Evolutionary conservation across 352 stramenopile genomes (phyloP).

Genomic region (Globisporangium recalcitrans): DNA sequence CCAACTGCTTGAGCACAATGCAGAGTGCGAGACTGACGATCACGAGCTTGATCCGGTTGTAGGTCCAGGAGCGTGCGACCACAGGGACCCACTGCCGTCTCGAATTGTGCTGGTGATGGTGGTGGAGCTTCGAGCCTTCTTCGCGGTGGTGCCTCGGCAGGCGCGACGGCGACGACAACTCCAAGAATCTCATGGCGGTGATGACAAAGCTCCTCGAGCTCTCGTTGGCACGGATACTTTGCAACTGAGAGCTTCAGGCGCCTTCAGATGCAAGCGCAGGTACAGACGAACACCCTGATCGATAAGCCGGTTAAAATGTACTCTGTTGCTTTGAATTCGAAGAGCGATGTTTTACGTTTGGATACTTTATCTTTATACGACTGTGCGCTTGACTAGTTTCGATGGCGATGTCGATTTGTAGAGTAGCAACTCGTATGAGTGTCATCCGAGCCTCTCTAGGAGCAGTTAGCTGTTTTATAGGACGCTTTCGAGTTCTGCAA

Average conservation of each 20-base stretch:
- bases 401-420: no score
- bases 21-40: not conserved
- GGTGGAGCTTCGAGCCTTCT: not conserved
- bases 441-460: no score
- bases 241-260: not conserved
- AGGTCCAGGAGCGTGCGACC: not conserved
- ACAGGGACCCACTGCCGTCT: not conserved
- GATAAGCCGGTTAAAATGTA: no score
- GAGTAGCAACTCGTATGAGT: no score
- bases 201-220: no score
- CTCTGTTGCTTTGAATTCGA: no score
- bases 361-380: no score
- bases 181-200: not conserved
- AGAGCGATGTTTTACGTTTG: no score
- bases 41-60: not conserved
- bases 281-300: no score
- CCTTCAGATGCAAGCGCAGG: not conserved
- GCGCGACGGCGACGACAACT: not conserved
- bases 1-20: not conserved
- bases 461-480: no score
- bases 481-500: no score
- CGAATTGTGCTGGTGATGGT: not conserved
- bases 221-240: not conserved
- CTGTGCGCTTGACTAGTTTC: no score
- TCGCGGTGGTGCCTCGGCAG: not conserved